These are phyloP conservation scores for Paramecium octaurelia DNA, from an alignment of 73 alveolate species.

Conservation along the genomic window DNA sequence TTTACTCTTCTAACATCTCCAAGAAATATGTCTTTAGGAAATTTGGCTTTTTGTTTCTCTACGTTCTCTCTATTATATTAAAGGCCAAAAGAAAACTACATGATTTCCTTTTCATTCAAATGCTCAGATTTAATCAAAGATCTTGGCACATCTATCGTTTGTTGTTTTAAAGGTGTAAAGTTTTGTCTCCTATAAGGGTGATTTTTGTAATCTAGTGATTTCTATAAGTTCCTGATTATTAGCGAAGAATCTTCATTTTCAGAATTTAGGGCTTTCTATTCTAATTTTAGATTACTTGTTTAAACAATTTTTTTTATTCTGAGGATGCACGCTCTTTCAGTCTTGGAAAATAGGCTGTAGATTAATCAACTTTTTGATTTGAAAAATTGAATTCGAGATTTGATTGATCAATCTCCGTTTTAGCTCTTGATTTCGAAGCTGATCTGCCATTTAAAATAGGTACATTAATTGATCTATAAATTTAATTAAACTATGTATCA, in stretches of 20 bases:
- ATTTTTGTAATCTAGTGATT: background rate
- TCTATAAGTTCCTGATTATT: background rate
- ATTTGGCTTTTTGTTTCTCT: background rate
- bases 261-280: background rate
- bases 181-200: background rate
- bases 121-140: background rate
- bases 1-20: constrained; percentile 10
- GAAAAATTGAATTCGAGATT: background rate
- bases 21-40: background rate
- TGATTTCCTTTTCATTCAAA: background rate
- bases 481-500: background rate
- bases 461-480: background rate
- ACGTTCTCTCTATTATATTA: background rate
- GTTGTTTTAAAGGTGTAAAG: background rate
- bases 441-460: background rate
- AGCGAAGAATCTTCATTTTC: background rate
- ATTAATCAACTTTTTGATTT: background rate
- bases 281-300: background rate
- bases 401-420: background rate
- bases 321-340: background rate
- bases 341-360: background rate
- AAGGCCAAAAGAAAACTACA: constrained; percentile 14
- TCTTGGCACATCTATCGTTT: background rate
- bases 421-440: background rate
- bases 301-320: background rate